A percentile compares a stretch with the other conserved stretches of the same genome.
Conservation (phyloP, 1,284 basidiomycete genomes). For the Austropuccinia psidii region DNA sequence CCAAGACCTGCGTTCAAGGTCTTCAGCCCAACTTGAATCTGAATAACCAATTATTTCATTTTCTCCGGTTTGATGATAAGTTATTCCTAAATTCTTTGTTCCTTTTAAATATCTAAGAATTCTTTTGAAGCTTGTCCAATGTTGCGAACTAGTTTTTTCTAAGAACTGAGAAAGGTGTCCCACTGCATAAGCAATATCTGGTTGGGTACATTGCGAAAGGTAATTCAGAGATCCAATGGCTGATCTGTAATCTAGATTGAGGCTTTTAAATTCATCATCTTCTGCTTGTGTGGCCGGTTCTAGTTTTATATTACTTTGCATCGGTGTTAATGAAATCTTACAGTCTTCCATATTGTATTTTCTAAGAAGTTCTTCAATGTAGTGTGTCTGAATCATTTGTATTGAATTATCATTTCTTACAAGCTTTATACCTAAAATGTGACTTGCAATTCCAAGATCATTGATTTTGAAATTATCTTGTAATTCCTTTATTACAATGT, state of each 20-base stretch:
- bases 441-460: slow-evolving; percentile 16
- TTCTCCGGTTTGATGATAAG: background rate
- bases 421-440: slow-evolving; percentile 25
- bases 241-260: slow-evolving; percentile 1
- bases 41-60: slow-evolving; percentile 4
- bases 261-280: background rate
- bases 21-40: slow-evolving; percentile 31
- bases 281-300: slow-evolving; percentile 16
- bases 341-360: slow-evolving; percentile 13
- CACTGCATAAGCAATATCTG: slow-evolving; percentile 26
- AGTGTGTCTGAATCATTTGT: background rate
- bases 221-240: slow-evolving; percentile 25
- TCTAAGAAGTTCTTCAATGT: background rate
- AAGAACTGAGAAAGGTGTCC: slow-evolving; percentile 28
- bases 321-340: slow-evolving; percentile 15
- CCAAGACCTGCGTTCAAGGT: too few relatives aligned
- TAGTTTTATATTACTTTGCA: slow-evolving; percentile 29
- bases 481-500: background rate
- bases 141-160: slow-evolving; percentile 3
- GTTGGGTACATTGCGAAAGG: slow-evolving; percentile 23
- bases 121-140: slow-evolving; percentile 23
- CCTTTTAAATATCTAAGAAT: slow-evolving; percentile 26
- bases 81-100: slow-evolving; percentile 9
- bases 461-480: slow-evolving; percentile 28
- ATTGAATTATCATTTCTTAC: background rate